Evolutionary conservation across 2,329 filamentous ascomycete genomes (phyloP).

Genomic region (Chrysoporthe cubensis): DNA sequence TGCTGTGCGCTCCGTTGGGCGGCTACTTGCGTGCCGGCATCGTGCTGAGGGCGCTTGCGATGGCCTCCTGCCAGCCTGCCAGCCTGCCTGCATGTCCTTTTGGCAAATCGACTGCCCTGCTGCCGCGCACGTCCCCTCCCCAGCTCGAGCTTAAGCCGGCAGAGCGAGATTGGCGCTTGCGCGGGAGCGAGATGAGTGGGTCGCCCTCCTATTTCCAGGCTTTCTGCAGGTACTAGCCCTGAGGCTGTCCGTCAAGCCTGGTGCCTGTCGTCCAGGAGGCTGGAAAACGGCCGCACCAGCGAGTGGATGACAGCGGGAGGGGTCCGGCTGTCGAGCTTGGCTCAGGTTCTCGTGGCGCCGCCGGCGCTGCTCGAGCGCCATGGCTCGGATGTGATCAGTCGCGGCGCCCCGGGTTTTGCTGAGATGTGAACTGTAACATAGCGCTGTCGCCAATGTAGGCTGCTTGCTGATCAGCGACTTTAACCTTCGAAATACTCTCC

Average conservation of each 20-base stretch:
- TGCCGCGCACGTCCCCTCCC: not conserved
- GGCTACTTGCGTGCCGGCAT: slow-evolving; percentile 2
- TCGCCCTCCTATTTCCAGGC: not conserved
- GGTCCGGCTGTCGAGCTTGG: not conserved
- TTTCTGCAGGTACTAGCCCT: not conserved
- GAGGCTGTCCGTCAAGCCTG: not conserved
- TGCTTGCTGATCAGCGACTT: not conserved
- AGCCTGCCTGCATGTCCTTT: too few species aligned
- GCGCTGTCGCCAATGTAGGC: not conserved
- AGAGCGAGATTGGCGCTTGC: slow-evolving; percentile 5
- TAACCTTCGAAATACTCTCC: too few species aligned
- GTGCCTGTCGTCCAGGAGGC: not conserved
- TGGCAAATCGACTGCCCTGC: not conserved
- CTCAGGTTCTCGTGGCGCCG: not conserved
- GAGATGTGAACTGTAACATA: not conserved
- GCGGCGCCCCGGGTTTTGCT: too few species aligned
- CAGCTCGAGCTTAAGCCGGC: not conserved
- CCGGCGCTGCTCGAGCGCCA: not conserved
- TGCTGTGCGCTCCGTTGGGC: not conserved
- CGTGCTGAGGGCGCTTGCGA: not conserved
- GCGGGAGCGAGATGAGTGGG: slow-evolving; percentile 8
- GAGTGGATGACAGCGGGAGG: slow-evolving; percentile 5
- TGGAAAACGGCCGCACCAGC: not conserved
- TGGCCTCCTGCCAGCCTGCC: not conserved
- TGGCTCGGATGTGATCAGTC: too few species aligned